These are phyloP conservation scores for Kodamaea ohmeri DNA, from an alignment of 1,139 yeast genomes.

Conservation along the genomic window DNA sequence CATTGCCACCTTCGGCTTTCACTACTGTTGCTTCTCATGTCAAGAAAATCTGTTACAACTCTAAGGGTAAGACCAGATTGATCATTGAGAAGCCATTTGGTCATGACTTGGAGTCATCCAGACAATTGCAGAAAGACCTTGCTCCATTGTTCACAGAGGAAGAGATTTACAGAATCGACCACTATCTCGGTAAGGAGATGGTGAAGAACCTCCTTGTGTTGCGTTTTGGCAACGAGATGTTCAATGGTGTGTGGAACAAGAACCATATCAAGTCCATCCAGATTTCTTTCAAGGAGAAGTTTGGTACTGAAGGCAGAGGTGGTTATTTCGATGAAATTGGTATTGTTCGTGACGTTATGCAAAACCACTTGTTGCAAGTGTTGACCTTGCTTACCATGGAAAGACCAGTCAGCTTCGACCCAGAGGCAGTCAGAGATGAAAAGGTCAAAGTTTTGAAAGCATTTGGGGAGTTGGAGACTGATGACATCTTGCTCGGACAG, in stretches of 20 bases:
- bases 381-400: conserved; percentile 93
- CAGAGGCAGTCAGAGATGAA: conserved; percentile 94
- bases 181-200: conserved; percentile 96
- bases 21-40: conserved; percentile 72
- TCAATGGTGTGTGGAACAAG: conserved; percentile 84
- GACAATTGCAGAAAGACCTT: conserved; percentile 70
- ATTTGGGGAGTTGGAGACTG: conserved; percentile 60
- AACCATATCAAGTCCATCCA: conserved; percentile 77
- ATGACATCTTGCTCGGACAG: conserved; percentile 83
- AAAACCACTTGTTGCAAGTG: conserved; percentile 92
- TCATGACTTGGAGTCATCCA: conserved; percentile 76
- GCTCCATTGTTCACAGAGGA: conserved; percentile 88
- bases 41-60: conserved; percentile 63
- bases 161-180: conserved; percentile 93
- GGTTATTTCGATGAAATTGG: conserved; percentile 96
- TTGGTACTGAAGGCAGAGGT: conserved; percentile 98
- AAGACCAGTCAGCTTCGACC: conserved; percentile 83
- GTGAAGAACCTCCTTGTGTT: conserved; percentile 87
- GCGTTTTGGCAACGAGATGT: conserved; percentile 85
- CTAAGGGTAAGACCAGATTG: conserved; percentile 68
- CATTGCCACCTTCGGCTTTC: conserved; percentile 92
- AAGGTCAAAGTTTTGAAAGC: conserved; percentile 90
- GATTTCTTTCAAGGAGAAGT: conserved; percentile 90
- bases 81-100: conserved; percentile 98
- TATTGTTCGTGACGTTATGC: conserved; percentile 96